Conservation (phyloP, 2,329 filamentous ascomycete species). For the Alternaria postmessia region DNA sequence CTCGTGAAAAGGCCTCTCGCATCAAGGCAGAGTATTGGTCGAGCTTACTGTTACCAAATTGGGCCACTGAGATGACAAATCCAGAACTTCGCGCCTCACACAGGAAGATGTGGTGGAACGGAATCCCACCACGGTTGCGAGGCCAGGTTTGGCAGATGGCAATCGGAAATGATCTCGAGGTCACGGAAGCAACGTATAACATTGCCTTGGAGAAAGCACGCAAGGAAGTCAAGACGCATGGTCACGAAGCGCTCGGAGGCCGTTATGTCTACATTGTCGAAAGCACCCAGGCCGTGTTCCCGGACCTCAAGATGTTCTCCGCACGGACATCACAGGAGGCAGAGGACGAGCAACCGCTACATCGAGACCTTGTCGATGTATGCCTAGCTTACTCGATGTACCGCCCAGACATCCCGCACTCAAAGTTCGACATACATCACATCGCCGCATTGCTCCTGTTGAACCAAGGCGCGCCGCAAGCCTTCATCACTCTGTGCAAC, state of each 20-base stretch:
- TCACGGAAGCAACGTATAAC: constrained; percentile 72
- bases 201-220: constrained; percentile 74
- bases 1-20: constrained; percentile 60
- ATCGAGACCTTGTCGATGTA: constrained; percentile 73
- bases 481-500: constrained; percentile 78
- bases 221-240: constrained; percentile 65
- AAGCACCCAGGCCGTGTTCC: constrained; percentile 73
- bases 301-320: constrained; percentile 77
- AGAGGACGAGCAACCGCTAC: constrained; percentile 67
- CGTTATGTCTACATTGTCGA: constrained; percentile 40
- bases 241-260: constrained; percentile 49
- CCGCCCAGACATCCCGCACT: constrained; percentile 79
- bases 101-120: constrained; percentile 83
- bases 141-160: constrained; percentile 74
- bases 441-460: constrained; percentile 77
- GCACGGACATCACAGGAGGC: constrained; percentile 36
- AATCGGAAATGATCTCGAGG: constrained; percentile 75
- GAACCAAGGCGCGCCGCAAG: constrained; percentile 70
- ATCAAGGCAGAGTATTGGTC: constrained; percentile 72
- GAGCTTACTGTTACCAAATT: constrained; percentile 77
- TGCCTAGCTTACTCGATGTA: constrained; percentile 84
- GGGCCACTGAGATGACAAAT: constrained; percentile 70
- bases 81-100: constrained; percentile 39
- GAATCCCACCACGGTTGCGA: constrained; percentile 74
- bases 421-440: constrained; percentile 73